phyloP scores from a whole-genome alignment of 139 green algal species.

The Parachlorella kessleri region DNA sequence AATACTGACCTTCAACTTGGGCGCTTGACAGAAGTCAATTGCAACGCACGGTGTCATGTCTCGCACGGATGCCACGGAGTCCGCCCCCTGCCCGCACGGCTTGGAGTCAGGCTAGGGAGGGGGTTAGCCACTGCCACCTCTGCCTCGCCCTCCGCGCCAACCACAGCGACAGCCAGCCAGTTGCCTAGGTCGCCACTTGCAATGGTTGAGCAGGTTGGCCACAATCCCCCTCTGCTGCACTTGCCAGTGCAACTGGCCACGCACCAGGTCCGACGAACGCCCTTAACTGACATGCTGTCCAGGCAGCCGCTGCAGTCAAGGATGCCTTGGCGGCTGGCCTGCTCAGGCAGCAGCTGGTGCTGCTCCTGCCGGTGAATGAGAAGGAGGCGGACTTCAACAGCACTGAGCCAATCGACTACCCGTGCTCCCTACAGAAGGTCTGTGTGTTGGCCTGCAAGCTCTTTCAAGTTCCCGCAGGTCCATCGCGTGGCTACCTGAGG shows the following conservation, averaged over 20 bases:
- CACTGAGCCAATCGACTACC: constrained; percentile 49
- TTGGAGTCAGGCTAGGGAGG: too few species aligned
- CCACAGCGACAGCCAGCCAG: neutral
- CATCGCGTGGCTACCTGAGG: too few species aligned
- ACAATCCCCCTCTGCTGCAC: neutral
- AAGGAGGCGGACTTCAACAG: constrained; percentile 42
- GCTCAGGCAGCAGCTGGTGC: constrained; percentile 19
- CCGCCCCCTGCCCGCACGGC: too few species aligned
- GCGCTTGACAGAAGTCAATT: too few species aligned
- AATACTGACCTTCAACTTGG: too few species aligned
- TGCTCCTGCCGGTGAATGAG: constrained; percentile 52
- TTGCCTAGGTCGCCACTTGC: constrained; percentile 5
- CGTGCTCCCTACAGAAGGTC: constrained; percentile 44
- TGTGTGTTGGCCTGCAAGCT: too few species aligned
- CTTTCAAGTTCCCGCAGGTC: too few species aligned
- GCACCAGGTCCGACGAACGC: neutral
- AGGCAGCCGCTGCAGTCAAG: constrained; percentile 18
- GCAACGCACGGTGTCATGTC: too few species aligned
- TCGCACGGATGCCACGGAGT: too few species aligned
- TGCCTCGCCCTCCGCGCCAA: too few species aligned
- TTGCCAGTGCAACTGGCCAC: neutral
- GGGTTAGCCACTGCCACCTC: too few species aligned
- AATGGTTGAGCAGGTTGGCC: constrained; percentile 23
- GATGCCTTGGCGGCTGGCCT: constrained; percentile 16
- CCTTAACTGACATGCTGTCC: neutral